Base-by-base conservation (phyloP, 2,329 filamentous ascomycete genomes). In the Alternaria arbusti region DNA sequence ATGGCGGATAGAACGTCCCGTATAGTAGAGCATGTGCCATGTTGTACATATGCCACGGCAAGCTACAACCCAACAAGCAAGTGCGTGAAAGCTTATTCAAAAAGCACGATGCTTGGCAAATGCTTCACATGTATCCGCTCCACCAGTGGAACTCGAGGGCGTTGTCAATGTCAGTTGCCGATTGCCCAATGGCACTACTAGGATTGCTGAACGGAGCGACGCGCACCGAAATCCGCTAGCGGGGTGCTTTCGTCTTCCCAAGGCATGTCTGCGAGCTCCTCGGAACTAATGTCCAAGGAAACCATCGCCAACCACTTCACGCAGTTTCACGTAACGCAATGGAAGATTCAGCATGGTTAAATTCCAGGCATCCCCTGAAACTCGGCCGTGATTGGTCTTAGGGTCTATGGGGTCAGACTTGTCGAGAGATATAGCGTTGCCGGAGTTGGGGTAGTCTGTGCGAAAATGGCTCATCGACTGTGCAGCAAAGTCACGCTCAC, bases 371-470 rank as follows among this genome's bases (percentile, higher is more conserved):
- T 71, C 65, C 20, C 69, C 67, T 13, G 63, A 61, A 10, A 65
- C 11, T 32, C 28, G 45, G 17, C 65, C 67, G 15, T 59, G 65
- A 43, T 70, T 64, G 17, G 58, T 40, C 32, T 67, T 59, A 22
- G 60, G 60, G n/a, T 67, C 44, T n/a, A 49, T 30, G 9, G 61
- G 11, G 43, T 63, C 59, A 20, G 59, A 32, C 22, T 62, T 70
- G n/a, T 54, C 49, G 12, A 70, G 32, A 22, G 67, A 68, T 66
- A 70, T 71, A 10, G 70, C 65, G 22, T 72, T 70, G 26, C 17
- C 54, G 60, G 61, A 70, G 57, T 69, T 73, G 9, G 54, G 45
- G 45, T 65, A 68, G 23, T 66, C 64, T 20, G 66, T 71, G 23
- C 59, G 46, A 40, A 66, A 72, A 61, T 30, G 9, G 64, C 66